phyloP scores from a whole-genome alignment of 1,139 yeast species.

The Kodamaea suecica region DNA sequence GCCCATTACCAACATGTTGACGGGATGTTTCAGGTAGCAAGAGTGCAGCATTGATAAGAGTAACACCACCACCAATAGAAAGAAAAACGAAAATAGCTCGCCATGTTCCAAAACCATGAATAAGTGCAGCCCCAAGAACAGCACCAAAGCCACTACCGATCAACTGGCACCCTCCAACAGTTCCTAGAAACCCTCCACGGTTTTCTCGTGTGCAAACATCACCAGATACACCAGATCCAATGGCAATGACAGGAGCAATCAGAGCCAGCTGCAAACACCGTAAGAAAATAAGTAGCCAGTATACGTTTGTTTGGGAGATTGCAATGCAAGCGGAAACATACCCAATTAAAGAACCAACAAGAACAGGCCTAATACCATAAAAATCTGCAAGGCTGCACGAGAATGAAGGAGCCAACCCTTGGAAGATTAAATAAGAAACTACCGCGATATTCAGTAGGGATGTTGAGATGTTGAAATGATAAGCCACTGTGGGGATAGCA shows the following conservation, averaged over 20 bases:
- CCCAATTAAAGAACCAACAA: constrained; percentile 49
- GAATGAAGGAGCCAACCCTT: constrained; percentile 53
- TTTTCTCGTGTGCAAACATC: constrained; percentile 36
- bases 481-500: constrained; percentile 35
- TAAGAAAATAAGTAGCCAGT: constrained; percentile 34
- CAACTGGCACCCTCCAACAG: constrained; percentile 34
- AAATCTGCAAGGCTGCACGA: constrained; percentile 65
- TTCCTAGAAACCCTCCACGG: constrained; percentile 41
- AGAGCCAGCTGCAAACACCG: constrained; percentile 42
- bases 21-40: constrained; percentile 38
- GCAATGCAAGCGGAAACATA: constrained; percentile 60
- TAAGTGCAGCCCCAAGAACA: constrained; percentile 36
- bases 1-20: constrained; percentile 39
- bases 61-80: constrained; percentile 36
- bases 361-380: constrained; percentile 67
- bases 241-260: constrained; percentile 41
- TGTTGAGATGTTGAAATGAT: constrained; percentile 23
- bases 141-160: constrained; percentile 43
- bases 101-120: constrained; percentile 31
- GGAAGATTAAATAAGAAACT: constrained; percentile 36
- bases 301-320: constrained; percentile 50
- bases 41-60: constrained; percentile 22
- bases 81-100: constrained; percentile 37
- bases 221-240: constrained; percentile 40
- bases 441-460: constrained; percentile 33